A percentile compares a stretch with the other conserved stretches of the same genome.
phyloP scores from a whole-genome alignment of 495 filamentous ascomycete genomes.

The Bryoglossum gracile region DNA sequence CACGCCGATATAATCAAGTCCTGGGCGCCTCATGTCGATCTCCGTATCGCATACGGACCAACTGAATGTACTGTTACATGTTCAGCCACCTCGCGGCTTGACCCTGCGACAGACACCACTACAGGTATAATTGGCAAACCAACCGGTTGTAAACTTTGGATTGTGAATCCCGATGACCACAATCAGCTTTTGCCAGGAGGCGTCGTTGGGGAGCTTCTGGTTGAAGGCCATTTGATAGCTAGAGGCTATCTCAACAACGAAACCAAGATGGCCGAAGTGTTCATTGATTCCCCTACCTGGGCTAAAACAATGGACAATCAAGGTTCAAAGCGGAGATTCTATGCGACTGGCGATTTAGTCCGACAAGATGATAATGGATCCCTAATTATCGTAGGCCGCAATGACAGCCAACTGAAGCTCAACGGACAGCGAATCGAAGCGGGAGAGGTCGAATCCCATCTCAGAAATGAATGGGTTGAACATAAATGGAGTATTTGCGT shows the following conservation, averaged over 20 bases:
- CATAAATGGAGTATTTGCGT: too few species aligned
- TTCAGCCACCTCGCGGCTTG: conserved; percentile 27
- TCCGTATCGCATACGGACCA: conserved; percentile 53
- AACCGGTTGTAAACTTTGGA: conserved; percentile 41
- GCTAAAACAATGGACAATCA: conserved; percentile 30
- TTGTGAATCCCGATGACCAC: conserved; percentile 48
- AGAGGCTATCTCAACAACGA: conserved; percentile 38
- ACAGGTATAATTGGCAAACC: conserved; percentile 29
- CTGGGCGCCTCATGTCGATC: too few species aligned
- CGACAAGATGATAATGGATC: conserved; percentile 32
- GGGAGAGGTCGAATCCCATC: conserved; percentile 24
- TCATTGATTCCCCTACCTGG: conserved; percentile 24
- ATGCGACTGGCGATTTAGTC: conserved; percentile 38
- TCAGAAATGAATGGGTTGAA: too few species aligned
- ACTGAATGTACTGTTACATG: conserved; percentile 26
- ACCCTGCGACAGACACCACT: conserved; percentile 24
- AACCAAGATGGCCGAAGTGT: conserved; percentile 10
- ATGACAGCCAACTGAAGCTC: conserved; percentile 28
- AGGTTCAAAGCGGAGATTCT: conserved; percentile 41
- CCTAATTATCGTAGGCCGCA: conserved; percentile 27
- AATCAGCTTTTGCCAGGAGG: conserved; percentile 48
- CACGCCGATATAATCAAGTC: too few species aligned
- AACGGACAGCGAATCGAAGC: conserved; percentile 29
- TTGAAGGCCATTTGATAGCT: conserved; percentile 51
- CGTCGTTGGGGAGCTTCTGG: conserved; percentile 49